Percentiles rank a stretch among this genome's conserved stretches.
phyloP scores from a whole-genome alignment of 2,329 filamentous ascomycete genomes.

The Calonectria pauciramosa region DNA sequence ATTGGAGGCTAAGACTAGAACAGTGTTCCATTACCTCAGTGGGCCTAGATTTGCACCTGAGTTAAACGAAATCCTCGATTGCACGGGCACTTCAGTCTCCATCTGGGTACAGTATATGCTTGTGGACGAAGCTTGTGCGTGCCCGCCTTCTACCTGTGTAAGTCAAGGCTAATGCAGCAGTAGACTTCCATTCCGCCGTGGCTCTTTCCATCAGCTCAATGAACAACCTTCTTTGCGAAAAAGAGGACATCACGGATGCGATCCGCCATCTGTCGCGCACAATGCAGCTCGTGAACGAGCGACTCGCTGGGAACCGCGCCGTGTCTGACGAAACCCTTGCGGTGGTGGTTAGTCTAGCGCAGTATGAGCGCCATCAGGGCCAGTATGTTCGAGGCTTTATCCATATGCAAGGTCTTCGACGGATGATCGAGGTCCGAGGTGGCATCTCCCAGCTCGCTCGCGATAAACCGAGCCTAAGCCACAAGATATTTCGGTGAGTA shows the following conservation, averaged over 20 bases:
- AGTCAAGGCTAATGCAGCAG: background rate
- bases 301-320: slow-evolving; percentile 11
- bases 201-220: slow-evolving; percentile 18
- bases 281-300: slow-evolving; percentile 26
- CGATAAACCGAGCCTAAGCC: slow-evolving; percentile 1
- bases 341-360: slow-evolving; percentile 15
- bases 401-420: slow-evolving; percentile 25
- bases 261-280: slow-evolving; percentile 22
- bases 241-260: slow-evolving; percentile 3
- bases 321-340: slow-evolving; percentile 28
- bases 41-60: slow-evolving; percentile 20
- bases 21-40: slow-evolving; percentile 25
- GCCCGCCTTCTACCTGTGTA: background rate
- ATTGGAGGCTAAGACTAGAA: background rate
- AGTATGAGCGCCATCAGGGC: slow-evolving; percentile 24
- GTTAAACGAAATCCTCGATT: slow-evolving; percentile 6
- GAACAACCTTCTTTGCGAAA: background rate
- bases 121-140: slow-evolving; percentile 31
- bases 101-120: slow-evolving; percentile 31
- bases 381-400: slow-evolving; percentile 21
- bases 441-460: slow-evolving; percentile 17
- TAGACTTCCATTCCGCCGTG: slow-evolving; percentile 29
- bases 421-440: slow-evolving; percentile 25
- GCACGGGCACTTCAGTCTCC: background rate
- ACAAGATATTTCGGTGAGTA: slow-evolving; percentile 28